Evolutionary conservation across 140 eudicot species (phyloP).

Genomic region (Ambrosia hybrid): DNA sequence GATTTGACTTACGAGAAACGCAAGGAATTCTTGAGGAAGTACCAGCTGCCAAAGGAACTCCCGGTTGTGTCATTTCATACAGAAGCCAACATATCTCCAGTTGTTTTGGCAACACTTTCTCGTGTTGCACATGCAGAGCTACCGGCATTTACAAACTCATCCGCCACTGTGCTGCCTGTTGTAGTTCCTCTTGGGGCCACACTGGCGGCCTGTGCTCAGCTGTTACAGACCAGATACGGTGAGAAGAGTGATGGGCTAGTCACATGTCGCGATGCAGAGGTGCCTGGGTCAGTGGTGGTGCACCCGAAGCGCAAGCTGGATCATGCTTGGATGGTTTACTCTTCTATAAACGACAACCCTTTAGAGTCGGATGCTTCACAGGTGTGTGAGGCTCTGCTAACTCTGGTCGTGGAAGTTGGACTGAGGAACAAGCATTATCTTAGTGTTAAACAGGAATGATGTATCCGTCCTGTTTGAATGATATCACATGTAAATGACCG

Average conservation of each 20-base stretch:
- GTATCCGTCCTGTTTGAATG: not conserved
- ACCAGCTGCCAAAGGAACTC: conserved; percentile 70
- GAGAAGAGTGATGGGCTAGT: conserved; percentile 98
- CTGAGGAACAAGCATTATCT: conserved; percentile 56
- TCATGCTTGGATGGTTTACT: conserved; percentile 99
- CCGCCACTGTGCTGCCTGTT: conserved; percentile 68
- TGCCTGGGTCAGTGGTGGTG: conserved; percentile 92
- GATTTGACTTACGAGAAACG: conserved; percentile 84
- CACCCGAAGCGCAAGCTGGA: conserved; percentile 79
- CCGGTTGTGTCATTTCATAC: conserved; percentile 89
- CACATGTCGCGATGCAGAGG: conserved; percentile 97
- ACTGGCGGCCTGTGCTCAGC: conserved; percentile 92
- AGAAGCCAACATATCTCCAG: conserved; percentile 86
- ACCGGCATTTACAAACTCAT: conserved; percentile 51
- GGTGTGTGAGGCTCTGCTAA: conserved; percentile 85
- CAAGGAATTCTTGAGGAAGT: conserved; percentile 60
- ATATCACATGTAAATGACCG: not conserved
- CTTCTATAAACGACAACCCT: conserved; percentile 69
- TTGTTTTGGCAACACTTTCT: conserved; percentile 82
- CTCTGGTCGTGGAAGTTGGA: conserved; percentile 75
- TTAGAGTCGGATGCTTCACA: conserved; percentile 79
- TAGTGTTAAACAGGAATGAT: conserved; percentile 41
- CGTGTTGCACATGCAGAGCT: conserved; percentile 96
- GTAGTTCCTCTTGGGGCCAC: conserved; percentile 93
- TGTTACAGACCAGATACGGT: conserved; percentile 72